Evolutionary conservation across 1,284 basidiomycete genomes (phyloP).

Genomic region (Cutaneotrichosporon sp.): DNA sequence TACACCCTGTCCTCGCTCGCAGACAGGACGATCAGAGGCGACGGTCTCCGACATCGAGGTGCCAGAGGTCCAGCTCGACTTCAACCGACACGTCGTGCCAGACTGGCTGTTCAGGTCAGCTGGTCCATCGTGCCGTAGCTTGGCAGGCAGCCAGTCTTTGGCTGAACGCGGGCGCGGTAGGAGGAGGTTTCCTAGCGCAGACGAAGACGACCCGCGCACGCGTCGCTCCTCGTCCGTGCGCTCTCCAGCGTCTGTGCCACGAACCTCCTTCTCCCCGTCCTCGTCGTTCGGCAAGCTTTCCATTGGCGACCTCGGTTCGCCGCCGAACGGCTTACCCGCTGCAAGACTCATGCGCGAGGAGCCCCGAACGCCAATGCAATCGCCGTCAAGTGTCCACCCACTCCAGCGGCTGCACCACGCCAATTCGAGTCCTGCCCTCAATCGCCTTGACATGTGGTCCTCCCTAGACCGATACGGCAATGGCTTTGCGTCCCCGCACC

Average conservation of each 20-base stretch:
- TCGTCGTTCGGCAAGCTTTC: conserved; percentile 40
- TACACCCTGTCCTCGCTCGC: conserved; percentile 29
- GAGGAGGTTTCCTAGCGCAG: conserved; percentile 9
- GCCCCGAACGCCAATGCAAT: conserved; percentile 45
- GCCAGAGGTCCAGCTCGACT: conserved; percentile 84
- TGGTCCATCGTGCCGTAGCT: conserved; percentile 12
- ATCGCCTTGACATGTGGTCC: conserved; percentile 14
- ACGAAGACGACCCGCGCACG: conserved; percentile 27
- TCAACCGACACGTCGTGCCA: conserved; percentile 93
- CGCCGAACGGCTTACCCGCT: conserved; percentile 13
- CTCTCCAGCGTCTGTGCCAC: conserved; percentile 13
- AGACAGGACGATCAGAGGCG: conserved; percentile 15
- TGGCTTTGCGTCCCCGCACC: conserved; percentile 42
- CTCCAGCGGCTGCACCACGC: conserved; percentile 49
- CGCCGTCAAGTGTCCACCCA: conserved; percentile 35
- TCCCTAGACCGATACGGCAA: conserved; percentile 9
- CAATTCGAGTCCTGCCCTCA: conserved; percentile 41
- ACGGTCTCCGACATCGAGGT: conserved; percentile 58
- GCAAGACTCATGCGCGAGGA: conserved; percentile 32
- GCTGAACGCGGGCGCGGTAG: conserved; percentile 26
- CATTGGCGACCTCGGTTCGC: conserved; percentile 28
- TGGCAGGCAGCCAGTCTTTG: background rate
- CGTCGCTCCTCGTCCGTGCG: conserved; percentile 10
- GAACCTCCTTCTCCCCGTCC: conserved; percentile 34
- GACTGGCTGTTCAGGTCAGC: conserved; percentile 70